Evolutionary conservation across 441 rosid species (phyloP), one percentile per base, ranked within the genome.

Genomic region (Adansonia madagascariensis): DNA sequence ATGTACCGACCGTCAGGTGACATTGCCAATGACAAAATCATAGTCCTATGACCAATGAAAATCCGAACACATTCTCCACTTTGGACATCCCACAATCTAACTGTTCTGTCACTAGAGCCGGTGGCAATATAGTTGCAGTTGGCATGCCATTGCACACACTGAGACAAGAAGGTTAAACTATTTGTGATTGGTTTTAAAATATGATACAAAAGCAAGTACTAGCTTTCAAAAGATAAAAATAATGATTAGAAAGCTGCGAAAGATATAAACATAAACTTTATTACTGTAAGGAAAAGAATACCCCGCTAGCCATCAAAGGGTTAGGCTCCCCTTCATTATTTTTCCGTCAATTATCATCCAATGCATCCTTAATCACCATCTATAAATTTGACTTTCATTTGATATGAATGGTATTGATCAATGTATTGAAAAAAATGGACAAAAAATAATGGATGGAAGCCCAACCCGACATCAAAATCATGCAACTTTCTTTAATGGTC

Each of bases 101-200:
- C 98, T 6, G 94, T 93, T 85, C 91, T 94, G 86, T 97, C 98
- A 55, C 97, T 92, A 57, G 97, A 94, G 22, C 99, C 99, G 4
- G 98, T 94, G 12, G 97, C 98, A 20, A 93, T 87, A 84, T 90
- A 94, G 88, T 94, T 97, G 87, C 98, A 97, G 85, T 97, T 97
- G 77, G 90, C 89, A 87, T 97, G 98, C 99, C 99, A 97, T 80
- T 89, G 97, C 77, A 97, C 90, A 84, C 98, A 94, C 98, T 97
- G 91, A 82, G 84, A 84, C 46, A 78, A 55, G 80, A 73, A 72
- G 62, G 81, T 62, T 61, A 24, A 60, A 80, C 7, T 74, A 62
- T 8, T 75, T 31, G 78, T 52, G 39, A 65, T 10, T 3, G 63
- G 43, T 22, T 31, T 31, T 46, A 18, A 56, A 67, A 46, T 2